Conservation (phyloP, 352 stramenopile species). For the Discostella stelligera region DNA sequence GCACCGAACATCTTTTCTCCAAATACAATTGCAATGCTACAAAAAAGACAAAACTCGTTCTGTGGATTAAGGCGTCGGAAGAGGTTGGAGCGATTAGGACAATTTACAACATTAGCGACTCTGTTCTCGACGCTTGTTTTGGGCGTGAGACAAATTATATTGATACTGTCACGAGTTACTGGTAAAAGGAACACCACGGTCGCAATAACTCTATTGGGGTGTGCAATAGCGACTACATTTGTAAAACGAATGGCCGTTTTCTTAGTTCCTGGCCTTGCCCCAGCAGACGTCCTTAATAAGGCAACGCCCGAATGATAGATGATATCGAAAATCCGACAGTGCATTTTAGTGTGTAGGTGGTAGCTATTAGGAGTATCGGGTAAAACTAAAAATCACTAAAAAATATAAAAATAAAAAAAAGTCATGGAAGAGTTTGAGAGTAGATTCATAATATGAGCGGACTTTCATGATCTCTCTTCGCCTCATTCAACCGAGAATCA, state of each 20-base stretch:
- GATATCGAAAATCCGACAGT: neutral
- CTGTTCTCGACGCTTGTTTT: constrained; percentile 21
- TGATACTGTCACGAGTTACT: constrained; percentile 37
- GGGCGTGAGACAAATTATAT: constrained; percentile 23
- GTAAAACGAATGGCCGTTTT: constrained; percentile 46
- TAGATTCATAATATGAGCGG: too few relatives aligned
- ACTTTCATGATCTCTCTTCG: too few relatives aligned
- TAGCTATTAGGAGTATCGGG: too few relatives aligned
- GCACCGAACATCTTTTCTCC: constrained; percentile 78
- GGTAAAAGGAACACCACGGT: constrained; percentile 38
- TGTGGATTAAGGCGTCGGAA: constrained; percentile 66
- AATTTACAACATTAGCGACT: constrained; percentile 58
- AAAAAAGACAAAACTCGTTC: constrained; percentile 80
- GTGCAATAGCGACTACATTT: constrained; percentile 24
- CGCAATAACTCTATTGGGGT: constrained; percentile 16
- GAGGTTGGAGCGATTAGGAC: constrained; percentile 73
- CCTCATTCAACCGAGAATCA: too few relatives aligned
- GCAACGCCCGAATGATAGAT: constrained; percentile 3
- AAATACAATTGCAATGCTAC: constrained; percentile 85
- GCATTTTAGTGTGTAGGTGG: too few relatives aligned
- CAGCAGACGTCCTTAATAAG: constrained; percentile 62
- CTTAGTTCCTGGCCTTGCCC: constrained; percentile 56
- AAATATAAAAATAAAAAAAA: too few relatives aligned
- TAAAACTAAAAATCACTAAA: too few relatives aligned
- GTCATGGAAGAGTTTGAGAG: too few relatives aligned